Percentiles rank a stretch among this genome's conserved stretches.
Evolutionary conservation across 805 yeast genomes (phyloP).

Genomic region (Wickerhamomyces rabaulensis): DNA sequence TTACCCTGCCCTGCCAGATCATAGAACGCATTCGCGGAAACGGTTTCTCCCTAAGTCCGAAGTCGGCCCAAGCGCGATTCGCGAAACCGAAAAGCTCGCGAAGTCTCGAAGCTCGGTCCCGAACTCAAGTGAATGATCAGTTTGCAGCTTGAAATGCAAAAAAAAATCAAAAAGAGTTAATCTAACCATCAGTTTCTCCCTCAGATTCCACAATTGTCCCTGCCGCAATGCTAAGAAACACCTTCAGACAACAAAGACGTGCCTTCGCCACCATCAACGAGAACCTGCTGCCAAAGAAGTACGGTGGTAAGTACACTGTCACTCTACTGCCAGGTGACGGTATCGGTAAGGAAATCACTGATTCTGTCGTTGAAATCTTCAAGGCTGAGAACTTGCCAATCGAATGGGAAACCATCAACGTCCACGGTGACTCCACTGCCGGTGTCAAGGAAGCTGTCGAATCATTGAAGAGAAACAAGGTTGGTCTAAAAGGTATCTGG

Average conservation of each 20-base stretch:
- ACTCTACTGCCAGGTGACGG: slow-evolving; percentile 98
- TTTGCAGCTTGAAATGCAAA: neutral
- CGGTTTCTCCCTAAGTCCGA: neutral
- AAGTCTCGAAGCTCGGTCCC: neutral
- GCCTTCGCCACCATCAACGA: slow-evolving; percentile 54
- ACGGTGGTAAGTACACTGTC: slow-evolving; percentile 92
- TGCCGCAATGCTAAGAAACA: slow-evolving; percentile 25
- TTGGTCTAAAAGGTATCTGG: slow-evolving; percentile 94
- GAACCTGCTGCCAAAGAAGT: slow-evolving; percentile 74
- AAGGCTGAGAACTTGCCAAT: slow-evolving; percentile 84
- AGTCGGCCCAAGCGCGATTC: neutral
- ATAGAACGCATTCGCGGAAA: neutral
- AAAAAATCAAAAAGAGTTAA: neutral
- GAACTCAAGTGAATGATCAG: neutral
- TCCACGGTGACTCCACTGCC: slow-evolving; percentile 50
- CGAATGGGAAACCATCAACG: slow-evolving; percentile 85
- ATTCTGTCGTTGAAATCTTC: slow-evolving; percentile 87
- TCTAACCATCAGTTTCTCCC: neutral
- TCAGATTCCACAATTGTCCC: neutral
- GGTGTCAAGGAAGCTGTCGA: slow-evolving; percentile 81
- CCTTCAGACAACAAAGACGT: slow-evolving; percentile 26
- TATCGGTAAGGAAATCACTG: slow-evolving; percentile 93
- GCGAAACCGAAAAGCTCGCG: neutral
- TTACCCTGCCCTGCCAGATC: no score
- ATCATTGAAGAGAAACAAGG: slow-evolving; percentile 91